Base-by-base conservation (phyloP, 192 early-diverging fungal genomes). In the Coemansia sp. region DNA sequence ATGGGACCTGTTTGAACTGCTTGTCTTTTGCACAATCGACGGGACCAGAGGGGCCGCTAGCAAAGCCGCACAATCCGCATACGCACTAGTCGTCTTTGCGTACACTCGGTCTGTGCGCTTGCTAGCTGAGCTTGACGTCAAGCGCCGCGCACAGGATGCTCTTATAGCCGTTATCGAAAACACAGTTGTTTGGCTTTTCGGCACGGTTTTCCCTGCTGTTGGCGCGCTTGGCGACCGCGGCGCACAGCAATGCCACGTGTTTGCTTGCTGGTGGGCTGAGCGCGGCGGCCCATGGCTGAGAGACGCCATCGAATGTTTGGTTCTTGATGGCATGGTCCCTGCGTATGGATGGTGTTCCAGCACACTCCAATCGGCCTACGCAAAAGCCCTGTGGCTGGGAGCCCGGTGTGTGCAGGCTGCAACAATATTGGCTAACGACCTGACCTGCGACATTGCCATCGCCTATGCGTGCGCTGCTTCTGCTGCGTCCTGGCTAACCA, bases 1-100 rank as follows among this genome's bases (percentile, higher is more conserved):
- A 8, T 80, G 78, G 72, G 78, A 75, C 20, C 48, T 80, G 6
- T 74, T 80, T 43, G 78, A 80, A 52, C 66, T 80, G 34, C 60
- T 80, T 36, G 78, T 71, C 10, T 80, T 80, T 43, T 80, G 78
- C 60, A 34, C 36, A 38, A 81, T 75, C 21, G 78, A 75, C 49
- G n/a, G 51, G 3, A 26, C 49, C 23, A 64, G 68, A 2, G 60
- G 68, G 10, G 21, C 63, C 0, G 39, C 43, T 1, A 21, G 44
- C 5, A 41, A 26, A 9, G 63, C 69, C 2, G 20, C 51, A 2
- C 36, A 35, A 23, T 41, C 48, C 15, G 51, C 35, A 1, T 12
- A 49, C 18, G n/a, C 26, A 7, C 16, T 63, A 24, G 52, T 34
- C 8, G 56, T 58, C 1, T 21, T 23, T 24, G 62, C 56, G 38